Conservation (phyloP, 768 basidiomycete genomes). For the Multifurca ochricompacta region DNA sequence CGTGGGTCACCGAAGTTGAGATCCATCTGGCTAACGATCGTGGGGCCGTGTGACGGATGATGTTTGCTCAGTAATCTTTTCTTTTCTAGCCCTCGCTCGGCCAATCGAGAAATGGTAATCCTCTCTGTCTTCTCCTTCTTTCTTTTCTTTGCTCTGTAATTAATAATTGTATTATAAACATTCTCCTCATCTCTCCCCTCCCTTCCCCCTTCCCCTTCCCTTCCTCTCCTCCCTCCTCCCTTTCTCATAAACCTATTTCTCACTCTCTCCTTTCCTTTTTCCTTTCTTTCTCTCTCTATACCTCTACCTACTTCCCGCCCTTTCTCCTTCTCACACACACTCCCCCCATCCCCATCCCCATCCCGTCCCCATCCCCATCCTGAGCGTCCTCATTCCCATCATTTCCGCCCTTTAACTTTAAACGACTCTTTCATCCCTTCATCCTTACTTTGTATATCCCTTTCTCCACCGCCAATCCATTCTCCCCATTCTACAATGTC, state of each 20-base stretch:
- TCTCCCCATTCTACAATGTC: conserved; percentile 6
- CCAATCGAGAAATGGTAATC: conserved; percentile 12
- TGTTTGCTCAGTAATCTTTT: conserved; percentile 20
- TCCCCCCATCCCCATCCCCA: no score
- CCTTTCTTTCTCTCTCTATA: background rate
- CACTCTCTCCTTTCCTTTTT: background rate
- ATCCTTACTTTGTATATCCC: no score
- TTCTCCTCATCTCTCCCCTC: conserved; percentile 1
- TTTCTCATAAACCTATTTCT: background rate
- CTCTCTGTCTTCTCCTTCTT: no score
- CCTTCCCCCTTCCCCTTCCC: background rate
- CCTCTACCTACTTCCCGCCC: no score
- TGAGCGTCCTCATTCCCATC: no score
- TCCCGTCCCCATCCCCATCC: no score
- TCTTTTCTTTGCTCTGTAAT: no score
- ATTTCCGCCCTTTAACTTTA: no score
- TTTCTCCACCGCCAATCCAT: conserved; percentile 1
- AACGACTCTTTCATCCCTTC: no score
- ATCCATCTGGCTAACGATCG: conserved; percentile 11
- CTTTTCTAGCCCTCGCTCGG: no score
- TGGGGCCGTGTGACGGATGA: conserved; percentile 13
- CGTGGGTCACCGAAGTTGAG: conserved; percentile 2
- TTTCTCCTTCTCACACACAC: no score
- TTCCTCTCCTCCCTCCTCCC: background rate
- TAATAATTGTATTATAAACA: conserved; percentile 21